phyloP scores from a whole-genome alignment of 345 rosid species.

The Acer campestre region DNA sequence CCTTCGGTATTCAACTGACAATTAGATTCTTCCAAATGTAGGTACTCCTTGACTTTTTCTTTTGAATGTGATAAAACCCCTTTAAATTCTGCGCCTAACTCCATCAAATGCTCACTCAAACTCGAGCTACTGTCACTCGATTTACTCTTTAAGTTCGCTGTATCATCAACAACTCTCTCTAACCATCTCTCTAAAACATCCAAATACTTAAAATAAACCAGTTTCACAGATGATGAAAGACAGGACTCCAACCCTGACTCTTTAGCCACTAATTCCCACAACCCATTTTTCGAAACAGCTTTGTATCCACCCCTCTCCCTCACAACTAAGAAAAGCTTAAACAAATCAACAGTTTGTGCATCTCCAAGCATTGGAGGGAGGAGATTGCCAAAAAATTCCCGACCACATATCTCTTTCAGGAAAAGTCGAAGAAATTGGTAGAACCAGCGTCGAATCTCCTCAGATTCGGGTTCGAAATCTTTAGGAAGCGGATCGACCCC shows the following conservation, averaged over 20 bases:
- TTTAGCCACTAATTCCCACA: constrained; percentile 53
- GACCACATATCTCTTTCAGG: constrained; percentile 29
- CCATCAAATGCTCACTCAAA: constrained; percentile 30
- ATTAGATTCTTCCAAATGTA: constrained; percentile 25
- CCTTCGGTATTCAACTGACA: constrained; percentile 15
- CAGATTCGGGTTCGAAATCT: constrained; percentile 19
- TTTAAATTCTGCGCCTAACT: constrained; percentile 36
- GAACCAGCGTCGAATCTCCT: constrained; percentile 32
- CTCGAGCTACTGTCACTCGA: constrained; percentile 11
- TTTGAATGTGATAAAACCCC: constrained; percentile 35
- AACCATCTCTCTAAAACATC: constrained; percentile 48
- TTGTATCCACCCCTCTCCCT: constrained; percentile 49
- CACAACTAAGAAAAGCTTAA: constrained; percentile 49
- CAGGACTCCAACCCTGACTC: constrained; percentile 48
- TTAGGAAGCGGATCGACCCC: constrained; percentile 9
- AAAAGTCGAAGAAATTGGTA: constrained; percentile 31
- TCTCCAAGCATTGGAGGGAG: constrained; percentile 65
- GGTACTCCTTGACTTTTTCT: constrained; percentile 31
- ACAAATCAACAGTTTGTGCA: constrained; percentile 53
- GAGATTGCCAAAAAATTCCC: constrained; percentile 24
- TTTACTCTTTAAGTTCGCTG: background rate
- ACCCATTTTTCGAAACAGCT: constrained; percentile 41
- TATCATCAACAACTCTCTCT: constrained; percentile 32
- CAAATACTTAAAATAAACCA: constrained; percentile 56
- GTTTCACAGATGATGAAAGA: constrained; percentile 36